Evolutionary conservation across 1,284 basidiomycete genomes (phyloP).

Genomic region (Cystobasidium sp.): DNA sequence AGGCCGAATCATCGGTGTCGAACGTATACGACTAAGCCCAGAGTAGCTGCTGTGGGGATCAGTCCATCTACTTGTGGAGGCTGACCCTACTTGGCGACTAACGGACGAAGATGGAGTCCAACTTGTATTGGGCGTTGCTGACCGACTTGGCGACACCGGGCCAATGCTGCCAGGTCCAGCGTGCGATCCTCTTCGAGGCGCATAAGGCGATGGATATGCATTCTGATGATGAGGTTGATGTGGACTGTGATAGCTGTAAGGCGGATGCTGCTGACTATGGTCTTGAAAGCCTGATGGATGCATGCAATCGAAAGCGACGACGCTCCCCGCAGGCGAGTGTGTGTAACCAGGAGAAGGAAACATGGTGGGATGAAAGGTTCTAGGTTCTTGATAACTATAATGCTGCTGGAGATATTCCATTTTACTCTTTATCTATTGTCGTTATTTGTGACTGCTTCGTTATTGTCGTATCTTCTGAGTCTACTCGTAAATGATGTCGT

Average conservation of each 20-base stretch:
- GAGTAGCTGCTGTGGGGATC: slow-evolving; percentile 1
- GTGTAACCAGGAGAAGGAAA: background rate
- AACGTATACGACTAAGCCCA: background rate
- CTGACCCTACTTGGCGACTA: background rate
- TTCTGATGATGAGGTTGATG: background rate
- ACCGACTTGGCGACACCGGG: background rate
- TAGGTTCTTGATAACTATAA: background rate
- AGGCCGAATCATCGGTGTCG: background rate
- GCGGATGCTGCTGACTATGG: background rate
- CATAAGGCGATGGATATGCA: background rate
- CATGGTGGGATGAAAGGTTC: background rate
- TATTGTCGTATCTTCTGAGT: background rate
- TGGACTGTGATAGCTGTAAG: background rate
- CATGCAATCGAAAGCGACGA: background rate
- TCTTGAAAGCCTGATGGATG: background rate
- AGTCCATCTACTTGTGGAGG: background rate
- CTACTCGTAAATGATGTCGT: background rate
- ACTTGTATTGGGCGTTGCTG: slow-evolving; percentile 1
- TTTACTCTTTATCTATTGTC: background rate
- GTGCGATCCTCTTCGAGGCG: background rate
- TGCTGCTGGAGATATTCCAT: background rate
- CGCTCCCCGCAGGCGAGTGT: background rate
- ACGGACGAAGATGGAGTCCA: background rate
- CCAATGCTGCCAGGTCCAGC: background rate
- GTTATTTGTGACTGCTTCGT: background rate